These are phyloP conservation scores for Phyllosticta ampelicida DNA, from an alignment of 2,329 filamentous ascomycete genomes.

Conservation along the genomic window DNA sequence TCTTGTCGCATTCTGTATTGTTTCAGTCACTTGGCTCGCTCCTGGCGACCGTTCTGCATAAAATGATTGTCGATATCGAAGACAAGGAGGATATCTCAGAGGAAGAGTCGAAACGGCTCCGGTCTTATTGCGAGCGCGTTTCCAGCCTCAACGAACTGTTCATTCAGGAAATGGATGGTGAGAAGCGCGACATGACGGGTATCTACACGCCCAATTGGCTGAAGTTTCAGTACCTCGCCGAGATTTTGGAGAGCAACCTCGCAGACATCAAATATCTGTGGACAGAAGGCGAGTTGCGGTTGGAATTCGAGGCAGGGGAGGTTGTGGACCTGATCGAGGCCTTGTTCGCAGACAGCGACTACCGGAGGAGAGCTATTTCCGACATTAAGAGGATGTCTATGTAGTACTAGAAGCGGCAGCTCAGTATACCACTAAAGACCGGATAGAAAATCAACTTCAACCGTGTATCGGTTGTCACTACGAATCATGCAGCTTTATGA, in stretches of 20 bases:
- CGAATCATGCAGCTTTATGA: neutral
- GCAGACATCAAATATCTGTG: slow-evolving; percentile 57
- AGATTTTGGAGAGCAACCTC: slow-evolving; percentile 51
- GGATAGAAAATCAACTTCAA: neutral
- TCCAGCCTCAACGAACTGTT: slow-evolving; percentile 48
- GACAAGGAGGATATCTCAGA: slow-evolving; percentile 55
- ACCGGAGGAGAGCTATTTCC: slow-evolving; percentile 46
- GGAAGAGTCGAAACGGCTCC: slow-evolving; percentile 49
- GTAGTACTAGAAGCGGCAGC: neutral
- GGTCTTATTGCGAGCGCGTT: slow-evolving; percentile 45
- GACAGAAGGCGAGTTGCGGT: slow-evolving; percentile 51
- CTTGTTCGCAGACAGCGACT: slow-evolving; percentile 52
- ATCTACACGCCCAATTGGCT: slow-evolving; percentile 54
- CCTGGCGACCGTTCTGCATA: slow-evolving; percentile 45
- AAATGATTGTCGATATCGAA: slow-evolving; percentile 51
- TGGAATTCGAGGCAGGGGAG: slow-evolving; percentile 52
- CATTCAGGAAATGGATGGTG: slow-evolving; percentile 23
- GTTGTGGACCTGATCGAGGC: slow-evolving; percentile 53
- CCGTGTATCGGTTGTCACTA: neutral
- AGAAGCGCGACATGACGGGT: slow-evolving; percentile 43
- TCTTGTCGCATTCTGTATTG: slow-evolving; percentile 49
- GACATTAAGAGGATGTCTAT: slow-evolving; percentile 36
- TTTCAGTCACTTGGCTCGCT: slow-evolving; percentile 52
- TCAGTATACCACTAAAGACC: neutral
- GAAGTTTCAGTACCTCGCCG: slow-evolving; percentile 53